These are phyloP conservation scores for Aspergillus floridensis DNA, from an alignment of 2,329 filamentous ascomycete species.

Conservation along the genomic window DNA sequence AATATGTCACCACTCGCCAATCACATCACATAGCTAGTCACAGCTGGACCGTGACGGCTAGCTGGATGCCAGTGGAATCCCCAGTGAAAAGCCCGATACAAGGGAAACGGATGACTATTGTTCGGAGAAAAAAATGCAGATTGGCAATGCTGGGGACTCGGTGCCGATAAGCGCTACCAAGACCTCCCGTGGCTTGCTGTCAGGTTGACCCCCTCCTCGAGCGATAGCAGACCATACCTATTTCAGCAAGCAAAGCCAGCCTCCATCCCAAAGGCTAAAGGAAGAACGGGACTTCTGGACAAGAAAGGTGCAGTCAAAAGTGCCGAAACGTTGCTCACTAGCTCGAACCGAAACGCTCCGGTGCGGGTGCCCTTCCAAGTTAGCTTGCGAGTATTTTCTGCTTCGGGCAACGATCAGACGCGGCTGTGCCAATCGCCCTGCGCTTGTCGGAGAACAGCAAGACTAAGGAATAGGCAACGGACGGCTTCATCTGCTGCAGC, in stretches of 20 bases:
- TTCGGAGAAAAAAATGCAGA: background rate
- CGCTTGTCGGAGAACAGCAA: constrained; percentile 15
- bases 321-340: constrained; percentile 14
- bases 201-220: background rate
- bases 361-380: constrained; percentile 13
- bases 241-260: background rate
- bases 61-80: background rate
- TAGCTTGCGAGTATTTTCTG: constrained; percentile 19
- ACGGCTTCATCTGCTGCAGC: constrained; percentile 9
- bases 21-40: background rate
- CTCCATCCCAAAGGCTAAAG: constrained; percentile 4
- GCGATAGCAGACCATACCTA: constrained; percentile 6
- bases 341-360: constrained; percentile 14
- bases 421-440: constrained; percentile 16
- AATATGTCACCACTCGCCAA: background rate
- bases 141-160: background rate
- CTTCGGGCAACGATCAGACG: constrained; percentile 25
- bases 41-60: constrained; percentile 4
- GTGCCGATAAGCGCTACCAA: constrained; percentile 1
- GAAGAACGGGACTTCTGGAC: constrained; percentile 4
- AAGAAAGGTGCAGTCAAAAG: constrained; percentile 11
- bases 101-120: background rate
- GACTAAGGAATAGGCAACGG: constrained; percentile 8
- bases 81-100: background rate
- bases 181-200: background rate